Base-by-base conservation (phyloP, 176 grass and related monocot species). In the Triticum turgidum region DNA sequence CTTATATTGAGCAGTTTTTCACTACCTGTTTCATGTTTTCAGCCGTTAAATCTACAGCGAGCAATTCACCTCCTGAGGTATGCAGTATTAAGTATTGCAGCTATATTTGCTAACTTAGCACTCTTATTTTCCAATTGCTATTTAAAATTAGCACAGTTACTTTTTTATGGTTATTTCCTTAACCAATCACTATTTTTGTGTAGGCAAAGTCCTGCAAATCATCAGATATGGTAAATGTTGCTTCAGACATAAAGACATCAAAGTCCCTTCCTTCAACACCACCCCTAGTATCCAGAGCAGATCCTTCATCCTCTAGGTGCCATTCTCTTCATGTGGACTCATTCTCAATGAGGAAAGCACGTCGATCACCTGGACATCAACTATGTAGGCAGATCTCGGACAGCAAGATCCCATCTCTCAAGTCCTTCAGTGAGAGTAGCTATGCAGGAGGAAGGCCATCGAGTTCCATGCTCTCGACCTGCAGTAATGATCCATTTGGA, bases 401-500 rank as follows among this genome's bases (percentile, higher is more conserved):
- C 58, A 91, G 79, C 75, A 92, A 81, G 44, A 81, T 91, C 25
- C 78, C 69, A 82, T 91, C 95, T 89, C 86, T 91, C 21, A 90
- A 89, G 42, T 91, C 88, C 5, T 88, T 86, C 61, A 86, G 78
- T 73, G 82, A 67, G 34, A 89, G 63, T 20, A 81, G 33, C 61
- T 81, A 37, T 67, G 61, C 45, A 21, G 82, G 80, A 81, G 78
- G 44, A 78, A 77, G 72, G 24, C 80, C 65, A 76, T 76, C 69
- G 14, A 75, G 14, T 77, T 87, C 88, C 41, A 86, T 76, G 38
- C 82, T 83, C 24, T 86, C 81, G 79, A 3, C 61, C 25, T 66
- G 34, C 62, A 89, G 20, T 25, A 76, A 81, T 35, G 82, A 85
- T 76, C 9, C 41, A 70, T 81, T 61, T 76, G 17, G 61, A 76